These are phyloP conservation scores for Tylopilus sp. DNA, from an alignment of 1,284 basidiomycete genomes.

Conservation along the genomic window DNA sequence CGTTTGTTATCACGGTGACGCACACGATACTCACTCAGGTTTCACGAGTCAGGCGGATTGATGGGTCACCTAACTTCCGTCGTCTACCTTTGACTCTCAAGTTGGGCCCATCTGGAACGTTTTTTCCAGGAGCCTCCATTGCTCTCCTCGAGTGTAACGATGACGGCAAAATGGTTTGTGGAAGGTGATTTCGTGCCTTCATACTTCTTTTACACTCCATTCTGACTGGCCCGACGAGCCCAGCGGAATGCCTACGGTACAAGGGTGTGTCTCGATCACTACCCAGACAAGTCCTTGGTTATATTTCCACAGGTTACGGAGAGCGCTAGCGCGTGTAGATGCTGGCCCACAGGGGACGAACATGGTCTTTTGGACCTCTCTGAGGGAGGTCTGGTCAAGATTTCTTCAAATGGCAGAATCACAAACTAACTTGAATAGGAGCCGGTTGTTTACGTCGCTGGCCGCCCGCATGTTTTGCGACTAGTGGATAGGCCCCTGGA, in stretches of 20 bases:
- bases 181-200: conserved; percentile 51
- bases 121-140: conserved; percentile 32
- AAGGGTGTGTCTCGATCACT: conserved; percentile 53
- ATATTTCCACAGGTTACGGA: conserved; percentile 58
- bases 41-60: conserved; percentile 63
- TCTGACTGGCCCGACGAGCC: conserved; percentile 11
- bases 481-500: conserved; percentile 83
- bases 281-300: background rate
- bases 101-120: conserved; percentile 35
- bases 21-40: conserved; percentile 1
- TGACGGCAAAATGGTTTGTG: conserved; percentile 73
- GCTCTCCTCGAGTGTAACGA: conserved; percentile 35
- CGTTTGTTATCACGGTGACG: conserved; percentile 27
- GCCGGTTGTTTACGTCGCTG: conserved; percentile 89
- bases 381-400: conserved; percentile 67
- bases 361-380: conserved; percentile 82
- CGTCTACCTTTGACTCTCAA: conserved; percentile 63
- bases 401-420: background rate
- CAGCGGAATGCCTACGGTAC: conserved; percentile 85
- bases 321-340: conserved; percentile 77
- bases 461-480: conserved; percentile 90
- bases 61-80: conserved; percentile 90
- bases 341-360: conserved; percentile 71
- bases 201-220: background rate
- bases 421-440: conserved; percentile 49